Base-by-base conservation (phyloP, 768 basidiomycete species). In the Serendipita indica region DNA sequence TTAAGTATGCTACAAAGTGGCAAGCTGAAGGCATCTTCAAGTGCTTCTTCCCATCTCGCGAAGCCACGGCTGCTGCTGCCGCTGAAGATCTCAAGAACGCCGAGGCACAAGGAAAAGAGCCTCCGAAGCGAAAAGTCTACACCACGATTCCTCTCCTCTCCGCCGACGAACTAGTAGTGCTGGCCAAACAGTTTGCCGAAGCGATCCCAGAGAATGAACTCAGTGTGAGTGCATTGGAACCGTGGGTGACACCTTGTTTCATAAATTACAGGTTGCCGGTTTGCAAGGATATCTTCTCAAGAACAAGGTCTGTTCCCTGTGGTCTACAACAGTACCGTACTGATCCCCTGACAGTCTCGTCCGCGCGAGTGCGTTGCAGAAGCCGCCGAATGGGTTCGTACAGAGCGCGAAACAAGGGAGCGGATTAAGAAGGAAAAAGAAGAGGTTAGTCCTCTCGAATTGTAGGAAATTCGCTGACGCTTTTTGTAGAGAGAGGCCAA, bases 11-110 rank as follows among this genome's bases (percentile, higher is more conserved):
- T 3, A 89, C 86, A 5, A 90, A 88, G 69, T 90, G 86, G 86
- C 89, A 91, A 66, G 89, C 89, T 13, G 88, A 89, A 70, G 88
- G 86, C 57, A 87, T 91, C 67, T 91, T 89, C 80, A 89, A 89
- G 69, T 89, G 86, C 69, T 91, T 91, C 81, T 91, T 91, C 83
- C 88, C 89, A 2, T 83, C 70, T 69, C 81, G 72, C 60, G 72
- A 77, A 2, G 63, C 74, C 57, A 60, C 70, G 18, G 39, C 64
- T 22, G 12, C 49, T 20, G 22, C 49, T 54, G 30, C 49, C 49
- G 35, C 35, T 37, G 60, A 35, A 18, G 61, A 61, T 37, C 57
- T 39, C 20, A 2, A 45, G 35, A 54, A 62, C 33, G 52, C 37
- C 7, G 57, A 62, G 33, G 13, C 82, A 82, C 3, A 79, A 83